Evolutionary conservation across 2,329 filamentous ascomycete genomes (phyloP), one percentile per base, ranked within the genome.

Genomic region (Helicocarpus griseus): DNA sequence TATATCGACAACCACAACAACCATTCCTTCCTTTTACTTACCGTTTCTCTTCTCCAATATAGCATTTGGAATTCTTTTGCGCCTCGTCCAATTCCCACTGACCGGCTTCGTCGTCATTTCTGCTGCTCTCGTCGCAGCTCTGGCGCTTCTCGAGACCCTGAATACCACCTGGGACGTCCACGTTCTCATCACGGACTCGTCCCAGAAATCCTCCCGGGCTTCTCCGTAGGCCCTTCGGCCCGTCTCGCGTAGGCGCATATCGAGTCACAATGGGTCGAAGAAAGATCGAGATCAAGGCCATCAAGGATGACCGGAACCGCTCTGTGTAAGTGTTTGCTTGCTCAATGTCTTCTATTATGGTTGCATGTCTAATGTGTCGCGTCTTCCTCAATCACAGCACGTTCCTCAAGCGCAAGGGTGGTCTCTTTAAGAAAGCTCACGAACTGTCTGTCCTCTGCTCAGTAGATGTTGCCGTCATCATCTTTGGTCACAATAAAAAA

Each of bases 211-310:
- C 21, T 11, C 41, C 26, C 41, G n/a, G n/a, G n/a, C n/a, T n/a
- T 28, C 9, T 4, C 26, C 21, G 24, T 19, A 36, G 9, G 4
- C 13, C 19, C n/a, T 21, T 22, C 13, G 35, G 17, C 26, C 21
- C 21, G 26, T 24, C 40, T 35, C 24, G 22, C 26, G 29, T 31
- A 45, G 33, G 43, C 43, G 43, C 43, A 33, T 33, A 39, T 8
- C 14, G 21, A n/a, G 48, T 57, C 65, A 73, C 56, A 50, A 98
- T 98, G 93, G 93, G 93, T 70, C 85, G 93, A 72, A 84, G 93
- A 80, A 98, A 98, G 82, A 98, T 98, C 69, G 93, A 97, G 77
- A 97, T 98, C 78, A 96, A 96, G 75, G 89, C 91, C 62, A 97
- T 97, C 79, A 96, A 95, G 74, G 90, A 96, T 82, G 90, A 96